A percentile compares a stretch with the other conserved stretches of the same genome.
These are phyloP conservation scores for Candida tibetensis DNA, from an alignment of 805 yeast genomes.

Conservation along the genomic window DNA sequence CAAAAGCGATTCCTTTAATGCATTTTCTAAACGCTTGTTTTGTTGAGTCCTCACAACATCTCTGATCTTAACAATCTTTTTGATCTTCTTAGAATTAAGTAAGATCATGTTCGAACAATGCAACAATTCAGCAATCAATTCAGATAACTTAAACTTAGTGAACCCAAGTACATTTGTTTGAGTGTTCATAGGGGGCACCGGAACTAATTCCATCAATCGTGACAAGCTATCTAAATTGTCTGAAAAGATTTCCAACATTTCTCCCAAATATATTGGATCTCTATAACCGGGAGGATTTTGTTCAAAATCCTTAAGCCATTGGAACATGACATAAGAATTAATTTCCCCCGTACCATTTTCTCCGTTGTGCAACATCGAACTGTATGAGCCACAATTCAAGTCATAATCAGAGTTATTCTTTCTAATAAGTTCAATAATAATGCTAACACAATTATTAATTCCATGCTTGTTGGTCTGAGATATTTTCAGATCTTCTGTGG, in stretches of 20 bases:
- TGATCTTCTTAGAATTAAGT: conserved; percentile 73
- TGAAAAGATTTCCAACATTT: conserved; percentile 74
- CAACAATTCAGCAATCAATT: conserved; percentile 85
- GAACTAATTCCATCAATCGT: conserved; percentile 48
- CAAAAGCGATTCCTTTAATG: conserved; percentile 25
- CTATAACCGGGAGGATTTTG: conserved; percentile 90
- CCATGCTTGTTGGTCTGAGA: conserved; percentile 68
- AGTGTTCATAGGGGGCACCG: conserved; percentile 18
- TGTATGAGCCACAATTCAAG: conserved; percentile 76
- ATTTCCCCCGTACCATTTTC: conserved; percentile 35
- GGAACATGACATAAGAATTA: conserved; percentile 41
- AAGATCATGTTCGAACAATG: conserved; percentile 98
- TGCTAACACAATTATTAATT: conserved; percentile 90
- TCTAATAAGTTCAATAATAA: conserved; percentile 88
- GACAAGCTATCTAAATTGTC: conserved; percentile 70
- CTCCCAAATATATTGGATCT: conserved; percentile 91
- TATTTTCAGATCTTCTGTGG: conserved; percentile 5
- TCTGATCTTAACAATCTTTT: conserved; percentile 63
- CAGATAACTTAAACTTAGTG: conserved; percentile 86
- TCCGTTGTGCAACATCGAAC: conserved; percentile 47
- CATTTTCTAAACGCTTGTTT: conserved; percentile 43
- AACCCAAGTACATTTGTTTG: conserved; percentile 66
- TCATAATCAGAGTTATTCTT: conserved; percentile 97
- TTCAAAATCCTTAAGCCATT: conserved; percentile 52
- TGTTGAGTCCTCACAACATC: conserved; percentile 56